Conservation (phyloP, 768 basidiomycete genomes). For the Kwoniella sp. region DNA sequence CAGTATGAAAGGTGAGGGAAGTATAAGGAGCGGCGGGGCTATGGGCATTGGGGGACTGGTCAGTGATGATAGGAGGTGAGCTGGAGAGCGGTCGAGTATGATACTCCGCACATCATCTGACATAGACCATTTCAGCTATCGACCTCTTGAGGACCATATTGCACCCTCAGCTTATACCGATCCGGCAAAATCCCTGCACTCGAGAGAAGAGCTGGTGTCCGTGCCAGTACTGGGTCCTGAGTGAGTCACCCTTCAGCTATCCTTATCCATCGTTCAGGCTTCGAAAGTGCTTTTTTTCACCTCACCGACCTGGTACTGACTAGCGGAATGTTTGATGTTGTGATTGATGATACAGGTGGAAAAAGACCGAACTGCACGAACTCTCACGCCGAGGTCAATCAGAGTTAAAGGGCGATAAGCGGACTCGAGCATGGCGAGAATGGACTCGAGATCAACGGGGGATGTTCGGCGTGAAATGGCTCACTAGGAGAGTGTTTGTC, state of each 20-base stretch:
- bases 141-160: constrained; percentile 23
- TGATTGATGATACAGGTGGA: constrained; percentile 66
- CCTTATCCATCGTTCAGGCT: not conserved
- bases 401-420: constrained; percentile 60
- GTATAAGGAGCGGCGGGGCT: constrained; percentile 14
- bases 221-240: constrained; percentile 89
- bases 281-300: not conserved
- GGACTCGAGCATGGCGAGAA: constrained; percentile 66
- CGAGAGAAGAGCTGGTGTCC: constrained; percentile 77
- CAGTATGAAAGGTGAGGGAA: not conserved
- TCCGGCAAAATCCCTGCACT: constrained; percentile 13
- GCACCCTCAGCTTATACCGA: constrained; percentile 24
- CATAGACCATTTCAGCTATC: constrained; percentile 28
- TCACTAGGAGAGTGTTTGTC: constrained; percentile 71
- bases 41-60: constrained; percentile 8
- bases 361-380: constrained; percentile 70
- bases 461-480: constrained; percentile 70
- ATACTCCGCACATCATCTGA: not conserved
- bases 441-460: constrained; percentile 81
- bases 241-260: constrained; percentile 38
- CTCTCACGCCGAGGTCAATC: constrained; percentile 73
- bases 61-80: constrained; percentile 20
- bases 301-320: not conserved
- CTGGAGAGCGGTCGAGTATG: not conserved
- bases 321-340: too few relatives aligned